Evolutionary conservation across 371 early-diverging fungal genomes (phyloP).

Genomic region (Mucor saturninus): DNA sequence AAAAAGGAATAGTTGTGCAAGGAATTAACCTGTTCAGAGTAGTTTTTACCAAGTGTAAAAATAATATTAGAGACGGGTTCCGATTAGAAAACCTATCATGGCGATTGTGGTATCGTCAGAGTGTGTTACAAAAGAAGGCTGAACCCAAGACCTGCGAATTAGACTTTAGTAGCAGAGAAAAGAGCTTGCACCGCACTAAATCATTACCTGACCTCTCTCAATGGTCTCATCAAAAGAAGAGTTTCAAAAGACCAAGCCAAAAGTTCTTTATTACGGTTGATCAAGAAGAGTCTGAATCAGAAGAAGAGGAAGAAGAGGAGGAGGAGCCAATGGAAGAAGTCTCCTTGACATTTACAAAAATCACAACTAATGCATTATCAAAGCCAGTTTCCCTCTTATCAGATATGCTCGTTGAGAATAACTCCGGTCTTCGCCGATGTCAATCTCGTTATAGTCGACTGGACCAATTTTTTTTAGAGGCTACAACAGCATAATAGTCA

Average conservation of each 20-base stretch:
- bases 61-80: slow-evolving; percentile 30
- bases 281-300: neutral
- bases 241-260: neutral
- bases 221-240: slow-evolving; percentile 13
- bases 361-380: slow-evolving; percentile 9
- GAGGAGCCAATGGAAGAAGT: slow-evolving; percentile 1
- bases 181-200: slow-evolving; percentile 16
- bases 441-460: slow-evolving; percentile 29
- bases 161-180: slow-evolving; percentile 2
- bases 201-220: slow-evolving; percentile 26
- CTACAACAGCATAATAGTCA: neutral
- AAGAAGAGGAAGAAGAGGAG: slow-evolving; percentile 2
- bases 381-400: slow-evolving; percentile 29
- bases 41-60: slow-evolving; percentile 30
- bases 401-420: slow-evolving; percentile 21
- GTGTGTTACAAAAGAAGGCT: slow-evolving; percentile 25
- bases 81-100: slow-evolving; percentile 37
- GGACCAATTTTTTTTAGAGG: slow-evolving; percentile 25
- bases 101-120: slow-evolving; percentile 36
- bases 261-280: slow-evolving; percentile 17
- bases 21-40: neutral
- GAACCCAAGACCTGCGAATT: slow-evolving; percentile 23
- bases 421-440: slow-evolving; percentile 33
- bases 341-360: slow-evolving; percentile 6
- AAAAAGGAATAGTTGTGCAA: neutral